Percentiles rank a stretch among this genome's conserved stretches.
phyloP scores from a whole-genome alignment of 1,139 yeast genomes.

The Suhomyces taliae region DNA sequence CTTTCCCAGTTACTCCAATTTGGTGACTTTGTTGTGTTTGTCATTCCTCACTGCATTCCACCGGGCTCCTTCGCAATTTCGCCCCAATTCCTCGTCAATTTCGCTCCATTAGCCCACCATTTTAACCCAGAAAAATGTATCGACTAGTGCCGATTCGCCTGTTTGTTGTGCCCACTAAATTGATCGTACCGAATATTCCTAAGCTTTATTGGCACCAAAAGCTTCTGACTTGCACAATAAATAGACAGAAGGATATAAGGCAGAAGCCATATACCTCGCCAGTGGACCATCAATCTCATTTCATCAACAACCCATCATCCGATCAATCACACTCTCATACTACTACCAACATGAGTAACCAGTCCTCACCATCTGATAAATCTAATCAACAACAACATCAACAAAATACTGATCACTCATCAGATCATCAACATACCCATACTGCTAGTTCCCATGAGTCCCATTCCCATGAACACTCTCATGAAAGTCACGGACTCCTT shows the following conservation, averaged over 20 bases:
- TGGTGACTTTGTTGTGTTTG: too few relatives aligned
- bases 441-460: slow-evolving; percentile 15
- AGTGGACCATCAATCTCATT: not conserved
- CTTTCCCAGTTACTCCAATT: not conserved
- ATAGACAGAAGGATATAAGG: not conserved
- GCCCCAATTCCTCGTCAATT: not conserved
- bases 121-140: slow-evolving; percentile 2
- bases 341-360: slow-evolving; percentile 6
- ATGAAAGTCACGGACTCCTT: slow-evolving; percentile 3
- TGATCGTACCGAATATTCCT: slow-evolving; percentile 5
- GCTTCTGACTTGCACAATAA: not conserved
- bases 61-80: too few relatives aligned
- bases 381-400: not conserved
- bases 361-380: not conserved
- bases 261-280: not conserved
- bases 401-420: too few relatives aligned
- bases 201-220: not conserved
- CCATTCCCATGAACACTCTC: slow-evolving; percentile 13
- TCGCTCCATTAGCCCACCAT: not conserved
- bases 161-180: slow-evolving; percentile 5
- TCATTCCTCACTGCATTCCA: too few relatives aligned
- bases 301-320: not conserved
- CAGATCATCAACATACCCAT: slow-evolving; percentile 15
- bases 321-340: not conserved
- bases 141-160: slow-evolving; percentile 3